Evolutionary conservation across 116 monocot species (phyloP).

Genomic region (Trichopus zeylanicus): DNA sequence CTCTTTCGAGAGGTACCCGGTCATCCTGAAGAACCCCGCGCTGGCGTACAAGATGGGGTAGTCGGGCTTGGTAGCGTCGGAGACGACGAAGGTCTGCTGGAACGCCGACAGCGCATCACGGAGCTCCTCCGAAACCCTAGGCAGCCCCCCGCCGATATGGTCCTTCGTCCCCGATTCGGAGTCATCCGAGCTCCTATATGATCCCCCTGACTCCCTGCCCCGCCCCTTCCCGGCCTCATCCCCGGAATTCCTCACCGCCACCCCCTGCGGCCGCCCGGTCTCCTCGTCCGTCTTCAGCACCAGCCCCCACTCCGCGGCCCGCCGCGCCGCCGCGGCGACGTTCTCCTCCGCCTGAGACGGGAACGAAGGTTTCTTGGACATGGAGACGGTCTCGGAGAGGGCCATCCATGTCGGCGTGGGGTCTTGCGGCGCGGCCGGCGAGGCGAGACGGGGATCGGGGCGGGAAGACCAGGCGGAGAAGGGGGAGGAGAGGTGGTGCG

Average conservation of each 20-base stretch:
- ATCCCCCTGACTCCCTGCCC: slow-evolving; percentile 26
- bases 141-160: slow-evolving; percentile 23
- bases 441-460: slow-evolving; percentile 3
- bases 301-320: slow-evolving; percentile 95
- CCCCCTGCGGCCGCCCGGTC: slow-evolving; percentile 70
- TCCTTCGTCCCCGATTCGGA: slow-evolving; percentile 20
- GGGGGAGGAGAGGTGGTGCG: slow-evolving; percentile 9
- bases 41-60: slow-evolving; percentile 87
- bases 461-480: slow-evolving; percentile 19
- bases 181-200: slow-evolving; percentile 51
- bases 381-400: slow-evolving; percentile 20
- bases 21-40: slow-evolving; percentile 94
- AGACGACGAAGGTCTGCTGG: slow-evolving; percentile 96
- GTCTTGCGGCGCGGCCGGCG: slow-evolving; percentile 6
- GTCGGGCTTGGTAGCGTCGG: slow-evolving; percentile 76
- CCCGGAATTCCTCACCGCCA: slow-evolving; percentile 41
- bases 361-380: slow-evolving; percentile 11
- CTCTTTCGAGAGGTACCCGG: slow-evolving; percentile 76
- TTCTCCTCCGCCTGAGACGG: slow-evolving; percentile 3
- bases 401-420: slow-evolving; percentile 30
- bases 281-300: slow-evolving; percentile 80
- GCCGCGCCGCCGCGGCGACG: slow-evolving; percentile 40
- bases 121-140: slow-evolving; percentile 86
- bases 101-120: slow-evolving; percentile 86
- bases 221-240: slow-evolving; percentile 27